phyloP scores from a whole-genome alignment of 768 basidiomycete genomes.

The Lepiota brunneoincarnata region DNA sequence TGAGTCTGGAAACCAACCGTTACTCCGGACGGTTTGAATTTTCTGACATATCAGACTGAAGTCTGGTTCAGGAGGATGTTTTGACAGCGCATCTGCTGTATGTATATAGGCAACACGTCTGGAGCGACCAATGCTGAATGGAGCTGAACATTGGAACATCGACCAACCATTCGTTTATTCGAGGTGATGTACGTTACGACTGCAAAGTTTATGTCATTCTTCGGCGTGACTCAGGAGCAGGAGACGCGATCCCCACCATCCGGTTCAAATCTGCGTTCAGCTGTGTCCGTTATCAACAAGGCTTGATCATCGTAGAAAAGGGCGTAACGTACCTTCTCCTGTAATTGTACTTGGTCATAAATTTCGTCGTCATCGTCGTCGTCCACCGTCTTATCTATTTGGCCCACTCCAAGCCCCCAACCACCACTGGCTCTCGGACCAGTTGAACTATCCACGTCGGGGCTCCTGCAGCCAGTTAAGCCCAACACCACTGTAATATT shows the following conservation, averaged over 20 bases:
- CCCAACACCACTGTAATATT: background rate
- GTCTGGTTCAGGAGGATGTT: no score
- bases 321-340: conserved; percentile 35
- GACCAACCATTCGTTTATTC: background rate
- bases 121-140: no score
- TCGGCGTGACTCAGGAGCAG: conserved; percentile 26
- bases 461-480: conserved; percentile 38
- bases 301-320: background rate
- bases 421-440: conserved; percentile 54
- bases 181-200: background rate
- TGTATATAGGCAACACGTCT: no score
- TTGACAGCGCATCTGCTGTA: no score
- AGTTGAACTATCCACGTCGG: conserved; percentile 40
- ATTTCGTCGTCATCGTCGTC: conserved; percentile 66
- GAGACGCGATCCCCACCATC: conserved; percentile 53
- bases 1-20: no score
- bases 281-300: background rate
- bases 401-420: conserved; percentile 69
- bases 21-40: no score
- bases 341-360: conserved; percentile 69
- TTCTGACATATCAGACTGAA: no score
- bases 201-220: conserved; percentile 21
- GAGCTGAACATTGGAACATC: no score
- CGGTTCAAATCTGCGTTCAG: conserved; percentile 51
- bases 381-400: conserved; percentile 48